These are phyloP conservation scores for Phytophthora ohioensis DNA, from an alignment of 352 stramenopile species.

Conservation along the genomic window DNA sequence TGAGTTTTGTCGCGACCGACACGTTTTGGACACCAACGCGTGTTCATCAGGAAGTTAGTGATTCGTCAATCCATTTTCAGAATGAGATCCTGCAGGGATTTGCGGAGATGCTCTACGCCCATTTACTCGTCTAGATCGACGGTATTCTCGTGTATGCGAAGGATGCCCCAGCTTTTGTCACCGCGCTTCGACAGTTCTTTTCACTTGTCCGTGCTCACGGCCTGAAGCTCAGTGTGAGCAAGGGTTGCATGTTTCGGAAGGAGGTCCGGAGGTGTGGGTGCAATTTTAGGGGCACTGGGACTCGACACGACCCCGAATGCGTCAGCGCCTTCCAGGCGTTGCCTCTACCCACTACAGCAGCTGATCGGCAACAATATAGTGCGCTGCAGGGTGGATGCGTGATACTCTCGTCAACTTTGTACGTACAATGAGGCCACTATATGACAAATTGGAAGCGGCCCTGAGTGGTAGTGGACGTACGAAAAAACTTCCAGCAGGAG, in stretches of 20 bases:
- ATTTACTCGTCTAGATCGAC: slow-evolving; percentile 40
- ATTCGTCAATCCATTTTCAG: slow-evolving; percentile 17
- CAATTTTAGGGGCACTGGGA: slow-evolving; percentile 14
- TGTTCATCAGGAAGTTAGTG: slow-evolving; percentile 12
- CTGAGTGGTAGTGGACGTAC: slow-evolving; percentile 7
- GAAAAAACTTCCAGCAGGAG: not conserved
- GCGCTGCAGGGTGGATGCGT: slow-evolving; percentile 25
- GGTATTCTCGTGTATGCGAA: slow-evolving; percentile 28
- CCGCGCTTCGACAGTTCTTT: slow-evolving; percentile 22
- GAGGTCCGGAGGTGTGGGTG: slow-evolving; percentile 31
- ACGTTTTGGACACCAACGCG: slow-evolving; percentile 22
- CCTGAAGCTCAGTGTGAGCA: slow-evolving; percentile 34
- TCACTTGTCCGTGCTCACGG: not conserved
- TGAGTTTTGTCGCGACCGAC: slow-evolving; percentile 27
- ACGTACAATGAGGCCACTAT: slow-evolving; percentile 9
- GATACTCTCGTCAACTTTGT: slow-evolving; percentile 27
- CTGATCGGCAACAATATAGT: slow-evolving; percentile 36
- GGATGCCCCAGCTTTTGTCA: slow-evolving; percentile 8
- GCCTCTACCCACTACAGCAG: slow-evolving; percentile 7
- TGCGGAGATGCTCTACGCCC: slow-evolving; percentile 11
- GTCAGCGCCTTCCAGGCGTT: slow-evolving; percentile 8
- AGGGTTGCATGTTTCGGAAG: slow-evolving; percentile 21
- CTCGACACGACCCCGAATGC: slow-evolving; percentile 17
- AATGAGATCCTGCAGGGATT: slow-evolving; percentile 12
- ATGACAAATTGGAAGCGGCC: slow-evolving; percentile 14